Conservation (phyloP, 1,139 yeast genomes). For the Pichia sp. region DNA sequence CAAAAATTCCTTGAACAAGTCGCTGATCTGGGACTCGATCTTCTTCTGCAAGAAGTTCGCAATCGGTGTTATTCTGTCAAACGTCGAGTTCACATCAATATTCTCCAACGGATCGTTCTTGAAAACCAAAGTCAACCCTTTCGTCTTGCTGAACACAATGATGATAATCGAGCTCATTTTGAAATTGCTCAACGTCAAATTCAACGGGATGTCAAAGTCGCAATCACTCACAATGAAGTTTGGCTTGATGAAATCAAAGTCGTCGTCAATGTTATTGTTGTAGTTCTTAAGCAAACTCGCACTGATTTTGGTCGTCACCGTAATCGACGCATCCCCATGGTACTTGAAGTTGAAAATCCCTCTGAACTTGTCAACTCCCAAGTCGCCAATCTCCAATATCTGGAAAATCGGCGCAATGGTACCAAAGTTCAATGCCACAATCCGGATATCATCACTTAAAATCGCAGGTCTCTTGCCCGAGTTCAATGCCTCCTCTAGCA, state of each 20-base stretch:
- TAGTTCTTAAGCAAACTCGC: constrained; percentile 79
- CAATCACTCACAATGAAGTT: constrained; percentile 62
- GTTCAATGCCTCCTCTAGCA: constrained; percentile 74
- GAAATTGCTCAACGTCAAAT: constrained; percentile 68
- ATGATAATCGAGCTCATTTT: constrained; percentile 77
- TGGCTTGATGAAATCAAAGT: constrained; percentile 53
- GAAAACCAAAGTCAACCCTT: constrained; percentile 81
- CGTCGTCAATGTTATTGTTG: constrained; percentile 45
- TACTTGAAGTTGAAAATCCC: constrained; percentile 83
- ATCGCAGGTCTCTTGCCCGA: constrained; percentile 69
- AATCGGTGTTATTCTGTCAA: constrained; percentile 78
- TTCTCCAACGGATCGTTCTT: constrained; percentile 84
- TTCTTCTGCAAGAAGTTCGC: constrained; percentile 77
- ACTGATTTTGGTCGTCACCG: constrained; percentile 76
- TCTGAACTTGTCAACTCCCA: constrained; percentile 73
- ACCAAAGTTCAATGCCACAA: constrained; percentile 75
- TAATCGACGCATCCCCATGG: constrained; percentile 74
- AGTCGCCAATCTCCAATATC: constrained; percentile 79
- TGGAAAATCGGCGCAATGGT: constrained; percentile 74
- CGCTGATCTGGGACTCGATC: constrained; percentile 76
- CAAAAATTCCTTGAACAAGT: constrained; percentile 74
- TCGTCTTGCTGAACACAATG: constrained; percentile 73
- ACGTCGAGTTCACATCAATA: constrained; percentile 76
- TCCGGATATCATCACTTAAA: constrained; percentile 66
- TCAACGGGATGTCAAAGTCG: constrained; percentile 73